Conservation (phyloP, 129 eudicot genomes). For the Artemisia tridentata region DNA sequence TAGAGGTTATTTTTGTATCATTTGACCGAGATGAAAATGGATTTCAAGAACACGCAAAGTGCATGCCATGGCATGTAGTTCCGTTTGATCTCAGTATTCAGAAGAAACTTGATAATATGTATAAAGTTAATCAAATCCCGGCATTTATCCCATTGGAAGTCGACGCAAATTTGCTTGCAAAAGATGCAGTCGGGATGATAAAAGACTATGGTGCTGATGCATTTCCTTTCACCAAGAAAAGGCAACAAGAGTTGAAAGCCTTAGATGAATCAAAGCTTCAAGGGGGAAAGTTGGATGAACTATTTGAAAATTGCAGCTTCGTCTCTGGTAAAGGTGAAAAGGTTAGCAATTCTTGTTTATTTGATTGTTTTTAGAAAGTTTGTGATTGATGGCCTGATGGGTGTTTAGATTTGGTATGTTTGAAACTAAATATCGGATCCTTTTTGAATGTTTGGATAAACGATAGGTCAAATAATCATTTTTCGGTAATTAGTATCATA, state of each 20-base stretch:
- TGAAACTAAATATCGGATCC: not conserved
- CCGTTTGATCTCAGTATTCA: slow-evolving; percentile 36
- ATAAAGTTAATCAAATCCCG: slow-evolving; percentile 43
- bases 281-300: slow-evolving; percentile 42
- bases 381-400: not conserved
- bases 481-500: too few species aligned
- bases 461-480: not conserved
- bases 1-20: slow-evolving; percentile 46
- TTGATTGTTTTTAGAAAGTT: not conserved
- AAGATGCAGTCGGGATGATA: slow-evolving; percentile 42
- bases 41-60: slow-evolving; percentile 38
- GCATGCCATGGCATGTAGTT: slow-evolving; percentile 59
- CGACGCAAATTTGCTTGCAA: slow-evolving; percentile 27
- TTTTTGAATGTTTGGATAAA: too few species aligned
- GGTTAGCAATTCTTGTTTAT: slow-evolving; percentile 31
- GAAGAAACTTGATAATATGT: slow-evolving; percentile 27
- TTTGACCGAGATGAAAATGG: slow-evolving; percentile 47
- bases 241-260: slow-evolving; percentile 45
- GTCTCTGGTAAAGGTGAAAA: slow-evolving; percentile 36
- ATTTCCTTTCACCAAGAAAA: slow-evolving; percentile 44
- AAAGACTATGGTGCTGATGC: slow-evolving; percentile 53
- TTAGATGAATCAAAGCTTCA: slow-evolving; percentile 46
- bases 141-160: slow-evolving; percentile 32
- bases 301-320: slow-evolving; percentile 33
- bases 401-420: not conserved